Conservation (phyloP, 805 yeast species). For the Candida verbasci region DNA sequence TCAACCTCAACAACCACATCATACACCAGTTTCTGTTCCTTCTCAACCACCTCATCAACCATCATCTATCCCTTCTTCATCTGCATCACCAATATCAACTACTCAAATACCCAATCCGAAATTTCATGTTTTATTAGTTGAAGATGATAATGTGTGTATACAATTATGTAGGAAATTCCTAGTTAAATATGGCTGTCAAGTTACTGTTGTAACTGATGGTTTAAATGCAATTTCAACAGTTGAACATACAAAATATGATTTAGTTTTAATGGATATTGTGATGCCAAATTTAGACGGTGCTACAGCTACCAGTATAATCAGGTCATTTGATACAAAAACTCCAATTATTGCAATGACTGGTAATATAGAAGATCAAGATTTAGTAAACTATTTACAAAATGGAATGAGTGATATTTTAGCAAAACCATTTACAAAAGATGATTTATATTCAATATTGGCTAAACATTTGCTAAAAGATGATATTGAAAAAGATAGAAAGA, state of each 20-base stretch:
- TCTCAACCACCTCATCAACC: background rate
- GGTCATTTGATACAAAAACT: conserved; percentile 77
- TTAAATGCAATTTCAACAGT: conserved; percentile 76
- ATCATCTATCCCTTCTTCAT: conserved; percentile 1
- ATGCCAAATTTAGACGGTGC: conserved; percentile 90
- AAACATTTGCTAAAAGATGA: conserved; percentile 56
- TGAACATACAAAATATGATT: conserved; percentile 66
- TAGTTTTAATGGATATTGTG: conserved; percentile 82
- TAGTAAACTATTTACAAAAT: conserved; percentile 73
- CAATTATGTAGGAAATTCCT: conserved; percentile 79
- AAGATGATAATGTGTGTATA: conserved; percentile 78
- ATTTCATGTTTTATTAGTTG: conserved; percentile 71
- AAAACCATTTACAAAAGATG: conserved; percentile 89
- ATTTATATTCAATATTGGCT: conserved; percentile 70
- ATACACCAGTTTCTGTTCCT: background rate
- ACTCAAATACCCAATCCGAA: conserved; percentile 37
- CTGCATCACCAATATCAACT: conserved; percentile 12
- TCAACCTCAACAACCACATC: background rate
- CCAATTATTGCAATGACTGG: conserved; percentile 96
- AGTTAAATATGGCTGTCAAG: conserved; percentile 85
- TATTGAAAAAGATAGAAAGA: conserved; percentile 7
- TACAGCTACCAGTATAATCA: conserved; percentile 83
- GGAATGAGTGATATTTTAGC: conserved; percentile 93
- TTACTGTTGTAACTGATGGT: conserved; percentile 91
- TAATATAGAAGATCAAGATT: conserved; percentile 75